Evolutionary conservation across 768 basidiomycete species (phyloP), one percentile per base, ranked within the genome.

Genomic region (Boletus huronensis): DNA sequence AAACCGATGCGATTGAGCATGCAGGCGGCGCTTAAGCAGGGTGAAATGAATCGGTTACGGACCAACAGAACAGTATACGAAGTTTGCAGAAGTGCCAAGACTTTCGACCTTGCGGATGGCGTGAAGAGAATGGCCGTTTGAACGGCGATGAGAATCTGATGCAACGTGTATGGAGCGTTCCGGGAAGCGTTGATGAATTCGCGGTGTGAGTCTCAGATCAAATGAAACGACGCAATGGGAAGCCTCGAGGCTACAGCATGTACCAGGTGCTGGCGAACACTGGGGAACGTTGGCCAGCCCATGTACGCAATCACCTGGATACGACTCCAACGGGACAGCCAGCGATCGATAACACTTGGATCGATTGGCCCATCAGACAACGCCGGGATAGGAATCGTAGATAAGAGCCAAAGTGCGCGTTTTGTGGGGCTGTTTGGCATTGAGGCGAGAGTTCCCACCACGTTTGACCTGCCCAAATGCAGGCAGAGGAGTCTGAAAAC

Each of bases 401-500:
- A 63, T 63, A 61, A 62, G 55, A 25, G 14, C 31, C 6, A 45
- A 32, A 29, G 10, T 11, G 19, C 10, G 29, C 19, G 8, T 5
- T 5, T 29, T 39, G 6, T 28, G 14, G 4, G 23, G 23, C 23
- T 25, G 23, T 4, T 25, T 25, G 23, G 23, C 23, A 25, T 25
- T 28, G 8, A 31, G 16, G 35, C 0, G 21, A 16, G 11, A 44
- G 5, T 61, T 58, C 59, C 54, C 46, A 48, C 50, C 51, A 45
- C 39, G 67, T 61, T 61, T 44, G 46, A 28, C 45, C 10, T 58
- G 56, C 34, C 68, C 65, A 57, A 70, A 69, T 63, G 52, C 46
- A 64, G 70, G 43, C 16, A 60, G 66, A 34, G 66, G 66, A 71
- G 70, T 70, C 68, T 72, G 70, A 68, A 25, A 25, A 25, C 4